Evolutionary conservation across 148 eudicot species (phyloP).

Genomic region (Silene uniflora): DNA sequence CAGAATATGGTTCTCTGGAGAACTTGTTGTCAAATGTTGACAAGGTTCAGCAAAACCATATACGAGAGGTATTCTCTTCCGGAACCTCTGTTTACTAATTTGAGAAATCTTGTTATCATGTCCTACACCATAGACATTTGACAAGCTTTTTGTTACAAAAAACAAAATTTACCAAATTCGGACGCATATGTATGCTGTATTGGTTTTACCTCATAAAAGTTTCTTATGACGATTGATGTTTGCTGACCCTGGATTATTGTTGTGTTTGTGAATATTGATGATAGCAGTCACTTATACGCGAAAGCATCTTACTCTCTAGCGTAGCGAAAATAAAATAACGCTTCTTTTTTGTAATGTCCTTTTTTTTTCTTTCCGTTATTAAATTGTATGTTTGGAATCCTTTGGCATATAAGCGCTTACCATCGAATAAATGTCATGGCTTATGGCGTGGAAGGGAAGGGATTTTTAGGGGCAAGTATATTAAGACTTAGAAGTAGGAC

Average conservation of each 20-base stretch:
- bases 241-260: not conserved
- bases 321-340: not conserved
- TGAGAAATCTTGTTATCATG: not conserved
- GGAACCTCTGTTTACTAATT: not conserved
- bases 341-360: not conserved
- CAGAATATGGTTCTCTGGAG: constrained; percentile 81
- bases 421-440: not conserved
- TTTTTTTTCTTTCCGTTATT: too few relatives aligned
- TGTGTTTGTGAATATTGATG: constrained; percentile 2
- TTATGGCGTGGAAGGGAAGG: not conserved
- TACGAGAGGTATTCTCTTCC: constrained; percentile 50
- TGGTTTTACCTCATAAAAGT: not conserved
- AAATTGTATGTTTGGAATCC: not conserved
- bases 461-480: not conserved
- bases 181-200: not conserved
- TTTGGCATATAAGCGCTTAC: not conserved
- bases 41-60: constrained; percentile 62
- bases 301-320: not conserved
- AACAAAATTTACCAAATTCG: too few relatives aligned
- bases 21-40: constrained; percentile 63
- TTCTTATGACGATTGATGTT: not conserved
- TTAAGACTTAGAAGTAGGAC: not conserved
- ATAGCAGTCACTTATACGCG: not conserved
- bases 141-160: too few relatives aligned
- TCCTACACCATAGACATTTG: too few relatives aligned